phyloP scores from a whole-genome alignment of 2,329 filamentous ascomycete species.

The Botrytis paeoniae region DNA sequence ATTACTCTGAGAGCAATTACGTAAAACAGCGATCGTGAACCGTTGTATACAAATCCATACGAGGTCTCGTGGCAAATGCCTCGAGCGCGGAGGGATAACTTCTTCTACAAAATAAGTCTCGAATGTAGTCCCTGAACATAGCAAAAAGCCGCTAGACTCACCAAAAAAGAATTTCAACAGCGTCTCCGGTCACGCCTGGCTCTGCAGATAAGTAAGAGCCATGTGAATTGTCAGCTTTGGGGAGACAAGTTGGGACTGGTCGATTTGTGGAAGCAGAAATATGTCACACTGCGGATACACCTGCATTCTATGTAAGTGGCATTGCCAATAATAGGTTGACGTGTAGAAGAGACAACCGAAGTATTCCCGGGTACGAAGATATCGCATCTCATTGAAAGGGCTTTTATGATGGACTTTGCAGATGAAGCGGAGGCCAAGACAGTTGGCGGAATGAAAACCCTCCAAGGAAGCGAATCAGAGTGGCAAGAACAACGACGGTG shows the following conservation, averaged over 20 bases:
- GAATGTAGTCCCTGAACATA: neutral
- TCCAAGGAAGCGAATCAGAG: too few relatives aligned
- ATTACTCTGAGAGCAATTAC: neutral
- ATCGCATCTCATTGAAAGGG: neutral
- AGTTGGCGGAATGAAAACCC: neutral
- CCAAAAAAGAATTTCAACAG: neutral
- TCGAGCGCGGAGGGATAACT: neutral
- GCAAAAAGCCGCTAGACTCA: neutral
- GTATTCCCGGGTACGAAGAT: neutral
- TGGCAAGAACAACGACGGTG: too few relatives aligned
- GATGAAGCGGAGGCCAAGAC: neutral
- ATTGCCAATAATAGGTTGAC: neutral
- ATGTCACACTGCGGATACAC: neutral
- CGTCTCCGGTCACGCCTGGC: neutral
- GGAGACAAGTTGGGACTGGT: neutral
- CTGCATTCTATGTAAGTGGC: neutral
- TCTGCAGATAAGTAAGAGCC: neutral
- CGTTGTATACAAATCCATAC: neutral
- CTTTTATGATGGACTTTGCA: neutral
- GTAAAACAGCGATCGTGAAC: neutral
- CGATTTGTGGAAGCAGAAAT: neutral
- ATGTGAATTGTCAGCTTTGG: neutral
- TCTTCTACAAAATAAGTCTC: neutral
- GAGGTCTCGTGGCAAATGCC: neutral
- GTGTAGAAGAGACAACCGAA: neutral